phyloP scores from a whole-genome alignment of 2,329 filamentous ascomycete genomes.

The Hypoxylon sp. region DNA sequence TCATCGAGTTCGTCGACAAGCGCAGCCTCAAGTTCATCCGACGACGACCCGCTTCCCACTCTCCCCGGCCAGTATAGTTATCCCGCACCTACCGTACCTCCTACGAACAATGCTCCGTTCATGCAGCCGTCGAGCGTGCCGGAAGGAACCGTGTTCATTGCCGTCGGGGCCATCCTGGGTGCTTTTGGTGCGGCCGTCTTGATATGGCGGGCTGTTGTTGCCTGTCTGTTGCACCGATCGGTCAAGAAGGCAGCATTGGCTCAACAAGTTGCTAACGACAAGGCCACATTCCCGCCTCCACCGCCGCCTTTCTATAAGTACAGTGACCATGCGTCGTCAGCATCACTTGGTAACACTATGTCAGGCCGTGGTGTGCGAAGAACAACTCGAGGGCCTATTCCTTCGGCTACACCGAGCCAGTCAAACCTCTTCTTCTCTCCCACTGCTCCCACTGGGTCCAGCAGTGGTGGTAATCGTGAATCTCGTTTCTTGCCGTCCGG shows the following conservation, averaged over 20 bases:
- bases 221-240: constrained; percentile 91
- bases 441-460: constrained; percentile 76
- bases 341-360: constrained; percentile 64
- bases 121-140: constrained; percentile 90
- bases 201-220: constrained; percentile 88
- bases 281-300: constrained; percentile 73
- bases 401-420: constrained; percentile 71
- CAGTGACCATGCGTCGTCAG: constrained; percentile 70
- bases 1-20: background rate
- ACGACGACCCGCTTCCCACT: constrained; percentile 62
- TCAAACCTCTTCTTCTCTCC: constrained; percentile 95
- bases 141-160: constrained; percentile 96
- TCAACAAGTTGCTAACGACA: constrained; percentile 78
- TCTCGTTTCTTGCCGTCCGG: constrained; percentile 91
- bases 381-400: constrained; percentile 66
- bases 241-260: constrained; percentile 88
- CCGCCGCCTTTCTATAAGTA: constrained; percentile 76
- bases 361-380: constrained; percentile 67
- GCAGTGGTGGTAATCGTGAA: constrained; percentile 71
- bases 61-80: constrained; percentile 72
- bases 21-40: constrained; percentile 27
- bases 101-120: constrained; percentile 87
- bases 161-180: constrained; percentile 88
- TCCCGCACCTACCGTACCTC: constrained; percentile 82
- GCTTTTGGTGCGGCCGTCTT: constrained; percentile 86